Evolutionary conservation across 495 filamentous ascomycete genomes (phyloP), one percentile per base, ranked within the genome.

Genomic region (Xanthoparmelia taractica): DNA sequence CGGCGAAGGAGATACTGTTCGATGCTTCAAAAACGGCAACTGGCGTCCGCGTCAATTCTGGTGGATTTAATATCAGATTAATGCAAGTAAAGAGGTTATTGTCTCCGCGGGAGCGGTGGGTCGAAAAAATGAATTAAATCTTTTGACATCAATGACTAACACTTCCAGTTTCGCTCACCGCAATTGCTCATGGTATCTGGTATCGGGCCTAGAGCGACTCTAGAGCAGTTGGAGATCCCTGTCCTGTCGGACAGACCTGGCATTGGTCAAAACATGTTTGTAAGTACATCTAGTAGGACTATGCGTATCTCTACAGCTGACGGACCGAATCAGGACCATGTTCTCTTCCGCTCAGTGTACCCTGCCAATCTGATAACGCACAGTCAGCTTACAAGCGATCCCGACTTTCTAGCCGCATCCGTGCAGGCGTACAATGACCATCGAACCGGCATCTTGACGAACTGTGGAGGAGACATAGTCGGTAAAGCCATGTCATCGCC

Each of bases 181-280:
- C 73, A 76, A 36, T 70, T 81, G 8, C 69, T 81, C 0, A 78
- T 79, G 75, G 73, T 79, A 20, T 80, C 78, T 0, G 79, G 78
- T 36, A 68, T 75, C 11, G 73, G 73, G 11, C 73, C 73, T 15
- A 47, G 64, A 5, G 54, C 57, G 25, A 69, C 69, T 36, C 61
- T 74, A 8, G 3, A 68, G 20, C 17, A 69, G 40, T 60, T 66
- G 45, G 65, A 70, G 7, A 73, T 75, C 29, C 66, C 69, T 4
- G 62, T 75, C 23, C 59, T 72, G 0, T 71, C 68, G 4, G 64
- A 74, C 41, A 29, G 61, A 13, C 71, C 73, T 1, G 70, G 66
- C 11, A 57, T 75, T 0, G 73, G 73, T 18, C 68, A 75, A 59
- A 52, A 52, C 12, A 59, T 66, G 60, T n/a, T n/a, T n/a, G n/a